These are phyloP conservation scores for Funneliformis mosseae DNA, from an alignment of 192 early-diverging fungal genomes.

Conservation along the genomic window DNA sequence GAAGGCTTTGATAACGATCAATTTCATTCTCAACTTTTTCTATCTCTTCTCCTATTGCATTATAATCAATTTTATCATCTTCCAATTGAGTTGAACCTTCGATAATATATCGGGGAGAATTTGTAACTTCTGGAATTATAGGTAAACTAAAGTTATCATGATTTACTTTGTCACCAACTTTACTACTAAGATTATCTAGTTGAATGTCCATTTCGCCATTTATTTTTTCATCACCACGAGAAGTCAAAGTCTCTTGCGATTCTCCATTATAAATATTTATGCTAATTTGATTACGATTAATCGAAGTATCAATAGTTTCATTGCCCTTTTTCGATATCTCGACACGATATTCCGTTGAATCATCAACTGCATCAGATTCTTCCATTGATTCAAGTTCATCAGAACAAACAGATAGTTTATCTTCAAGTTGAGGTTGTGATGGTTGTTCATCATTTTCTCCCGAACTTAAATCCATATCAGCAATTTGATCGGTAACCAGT, in stretches of 20 bases:
- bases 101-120: not conserved
- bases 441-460: not conserved
- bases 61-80: not conserved
- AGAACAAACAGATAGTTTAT: not conserved
- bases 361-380: not conserved
- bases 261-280: not conserved
- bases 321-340: not conserved
- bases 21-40: not conserved
- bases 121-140: not conserved
- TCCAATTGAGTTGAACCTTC: not conserved
- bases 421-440: not conserved
- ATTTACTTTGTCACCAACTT: not conserved
- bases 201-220: not conserved
- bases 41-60: not conserved
- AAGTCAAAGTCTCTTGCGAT: not conserved
- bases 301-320: no score
- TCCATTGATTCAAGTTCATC: not conserved
- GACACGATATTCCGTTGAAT: not conserved
- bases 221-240: not conserved
- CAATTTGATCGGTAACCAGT: not conserved
- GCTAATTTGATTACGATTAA: no score
- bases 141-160: not conserved
- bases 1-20: not conserved
- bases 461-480: slow-evolving; percentile 20
- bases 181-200: not conserved